Conservation (phyloP, 345 rosid genomes). For the Syzygium aqueum region DNA sequence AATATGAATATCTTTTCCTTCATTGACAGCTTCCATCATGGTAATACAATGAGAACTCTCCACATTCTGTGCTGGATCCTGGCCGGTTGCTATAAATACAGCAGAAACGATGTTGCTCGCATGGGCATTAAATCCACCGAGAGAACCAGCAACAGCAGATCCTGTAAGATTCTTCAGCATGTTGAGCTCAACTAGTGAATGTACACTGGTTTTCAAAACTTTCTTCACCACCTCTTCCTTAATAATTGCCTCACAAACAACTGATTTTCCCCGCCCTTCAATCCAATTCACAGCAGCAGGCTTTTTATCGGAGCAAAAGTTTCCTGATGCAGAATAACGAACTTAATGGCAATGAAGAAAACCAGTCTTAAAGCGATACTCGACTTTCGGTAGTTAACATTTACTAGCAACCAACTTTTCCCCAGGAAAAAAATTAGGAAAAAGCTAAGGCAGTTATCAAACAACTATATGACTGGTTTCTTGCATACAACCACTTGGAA, state of each 20-base stretch:
- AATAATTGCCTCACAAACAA: slow-evolving; percentile 80
- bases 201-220: slow-evolving; percentile 62
- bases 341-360: neutral
- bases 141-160: slow-evolving; percentile 78
- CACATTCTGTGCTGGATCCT: slow-evolving; percentile 86
- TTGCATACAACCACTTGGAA: neutral
- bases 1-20: slow-evolving; percentile 69
- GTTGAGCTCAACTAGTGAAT: slow-evolving; percentile 73
- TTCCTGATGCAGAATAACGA: slow-evolving; percentile 30
- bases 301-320: slow-evolving; percentile 84
- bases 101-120: slow-evolving; percentile 89
- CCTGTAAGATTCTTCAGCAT: slow-evolving; percentile 81
- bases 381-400: neutral
- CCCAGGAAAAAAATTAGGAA: neutral
- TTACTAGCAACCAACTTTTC: neutral
- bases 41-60: slow-evolving; percentile 93
- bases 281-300: slow-evolving; percentile 95
- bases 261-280: slow-evolving; percentile 90
- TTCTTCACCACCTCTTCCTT: slow-evolving; percentile 69
- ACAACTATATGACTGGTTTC: neutral
- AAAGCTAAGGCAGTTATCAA: neutral
- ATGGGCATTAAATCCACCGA: slow-evolving; percentile 89
- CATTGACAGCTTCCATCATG: slow-evolving; percentile 84
- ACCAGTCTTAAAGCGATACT: neutral
- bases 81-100: slow-evolving; percentile 74